Conservation (phyloP, 23 red algal species). For the Gracilaria gracilis region DNA sequence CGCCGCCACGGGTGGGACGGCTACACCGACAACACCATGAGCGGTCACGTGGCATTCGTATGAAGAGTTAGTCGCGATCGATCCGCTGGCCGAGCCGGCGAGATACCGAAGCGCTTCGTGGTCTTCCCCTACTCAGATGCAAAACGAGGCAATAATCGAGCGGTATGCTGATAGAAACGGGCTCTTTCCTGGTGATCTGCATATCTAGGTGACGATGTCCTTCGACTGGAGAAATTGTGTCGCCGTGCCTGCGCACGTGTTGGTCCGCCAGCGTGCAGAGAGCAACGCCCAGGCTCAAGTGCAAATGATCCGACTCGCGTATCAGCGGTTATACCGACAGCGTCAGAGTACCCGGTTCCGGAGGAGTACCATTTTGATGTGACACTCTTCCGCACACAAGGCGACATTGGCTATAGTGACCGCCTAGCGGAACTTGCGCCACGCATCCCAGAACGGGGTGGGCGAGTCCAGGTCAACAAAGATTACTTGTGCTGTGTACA, state of each 20-base stretch:
- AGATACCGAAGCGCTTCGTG: not conserved
- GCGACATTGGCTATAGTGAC: not conserved
- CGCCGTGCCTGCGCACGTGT: not conserved
- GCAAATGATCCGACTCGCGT: not conserved
- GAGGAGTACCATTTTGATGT: not conserved
- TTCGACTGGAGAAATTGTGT: not conserved
- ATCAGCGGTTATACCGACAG: not conserved
- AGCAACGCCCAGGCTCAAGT: not conserved
- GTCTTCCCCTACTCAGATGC: not conserved
- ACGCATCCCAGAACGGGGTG: not conserved
- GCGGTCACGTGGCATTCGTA: not conserved
- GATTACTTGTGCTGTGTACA: not conserved
- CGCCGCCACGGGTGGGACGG: too few relatives aligned
- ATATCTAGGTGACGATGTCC: not conserved
- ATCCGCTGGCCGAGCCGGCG: not conserved
- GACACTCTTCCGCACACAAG: not conserved
- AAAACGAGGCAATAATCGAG: not conserved
- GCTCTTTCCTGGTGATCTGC: not conserved
- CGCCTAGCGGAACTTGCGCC: not conserved
- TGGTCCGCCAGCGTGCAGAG: not conserved
- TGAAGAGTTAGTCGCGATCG: not conserved
- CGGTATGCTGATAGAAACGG: not conserved
- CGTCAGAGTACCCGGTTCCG: not conserved
- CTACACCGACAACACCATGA: not conserved
- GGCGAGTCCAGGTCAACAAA: not conserved